Conservation (phyloP, 805 yeast species). For the Metschnikowia hibisci region DNA sequence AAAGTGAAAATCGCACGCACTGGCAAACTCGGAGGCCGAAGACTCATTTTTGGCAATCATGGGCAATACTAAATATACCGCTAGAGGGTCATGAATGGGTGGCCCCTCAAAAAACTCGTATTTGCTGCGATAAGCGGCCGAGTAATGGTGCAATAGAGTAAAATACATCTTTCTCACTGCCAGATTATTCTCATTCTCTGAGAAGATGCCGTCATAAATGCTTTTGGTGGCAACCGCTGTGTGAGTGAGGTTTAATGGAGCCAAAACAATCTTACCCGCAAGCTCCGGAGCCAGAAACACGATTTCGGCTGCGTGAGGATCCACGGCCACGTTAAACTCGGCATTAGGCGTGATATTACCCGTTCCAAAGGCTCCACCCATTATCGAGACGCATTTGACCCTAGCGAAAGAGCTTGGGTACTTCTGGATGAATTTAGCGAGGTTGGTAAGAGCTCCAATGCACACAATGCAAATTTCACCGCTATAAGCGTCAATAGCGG, state of each 20-base stretch:
- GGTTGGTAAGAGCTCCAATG: conserved; percentile 75
- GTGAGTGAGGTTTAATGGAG: conserved; percentile 70
- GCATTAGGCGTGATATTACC: conserved; percentile 53
- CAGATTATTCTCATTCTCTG: conserved; percentile 6
- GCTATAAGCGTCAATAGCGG: conserved; percentile 41
- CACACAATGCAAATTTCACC: conserved; percentile 60
- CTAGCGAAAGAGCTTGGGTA: conserved; percentile 52
- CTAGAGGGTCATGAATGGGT: conserved; percentile 20
- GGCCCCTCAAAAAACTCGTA: conserved; percentile 13
- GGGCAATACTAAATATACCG: conserved; percentile 14
- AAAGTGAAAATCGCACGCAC: conserved; percentile 23
- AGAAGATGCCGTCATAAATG: conserved; percentile 22
- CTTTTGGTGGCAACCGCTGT: conserved; percentile 47
- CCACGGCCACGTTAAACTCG: conserved; percentile 74
- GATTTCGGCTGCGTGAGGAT: conserved; percentile 67
- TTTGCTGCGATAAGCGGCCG: conserved; percentile 9
- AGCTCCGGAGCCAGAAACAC: conserved; percentile 49
- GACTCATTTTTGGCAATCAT: conserved; percentile 12
- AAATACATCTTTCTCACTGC: conserved; percentile 9
- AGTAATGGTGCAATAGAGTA: conserved; percentile 13
- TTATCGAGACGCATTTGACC: conserved; percentile 55
- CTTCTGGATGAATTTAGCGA: conserved; percentile 50
- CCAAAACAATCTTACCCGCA: conserved; percentile 47
- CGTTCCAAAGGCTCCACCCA: conserved; percentile 68
- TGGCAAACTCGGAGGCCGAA: conserved; percentile 9